Evolutionary conservation across 148 eudicot genomes (phyloP).

Genomic region (Dianthus caryophyllus): DNA sequence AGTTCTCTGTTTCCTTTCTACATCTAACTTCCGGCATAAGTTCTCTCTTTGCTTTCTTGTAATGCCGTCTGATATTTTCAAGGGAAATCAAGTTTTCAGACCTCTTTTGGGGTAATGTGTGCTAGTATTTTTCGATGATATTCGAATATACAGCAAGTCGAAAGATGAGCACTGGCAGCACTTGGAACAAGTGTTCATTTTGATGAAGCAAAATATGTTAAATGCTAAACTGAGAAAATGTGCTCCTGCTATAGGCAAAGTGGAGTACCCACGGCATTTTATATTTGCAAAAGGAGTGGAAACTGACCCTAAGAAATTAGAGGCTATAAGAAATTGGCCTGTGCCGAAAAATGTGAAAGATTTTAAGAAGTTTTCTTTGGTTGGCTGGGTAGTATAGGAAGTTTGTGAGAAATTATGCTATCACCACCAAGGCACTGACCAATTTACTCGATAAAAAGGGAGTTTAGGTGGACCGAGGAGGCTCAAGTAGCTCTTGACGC

Average conservation of each 20-base stretch:
- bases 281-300: background rate
- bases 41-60: no score
- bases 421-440: background rate
- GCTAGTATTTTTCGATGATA: background rate
- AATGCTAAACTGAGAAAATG: background rate
- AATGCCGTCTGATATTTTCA: background rate
- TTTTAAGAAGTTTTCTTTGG: background rate
- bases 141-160: background rate
- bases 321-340: background rate
- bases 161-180: background rate
- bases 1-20: no score
- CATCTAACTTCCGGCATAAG: no score
- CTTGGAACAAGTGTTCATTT: background rate
- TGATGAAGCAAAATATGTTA: background rate
- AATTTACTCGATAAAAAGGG: background rate
- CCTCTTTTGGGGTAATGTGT: background rate
- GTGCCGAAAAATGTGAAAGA: background rate
- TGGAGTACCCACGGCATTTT: background rate
- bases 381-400: background rate
- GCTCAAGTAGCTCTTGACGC: background rate
- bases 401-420: background rate
- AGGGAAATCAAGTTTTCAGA: background rate
- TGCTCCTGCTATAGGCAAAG: background rate
- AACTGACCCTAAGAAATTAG: background rate
- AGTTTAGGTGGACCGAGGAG: background rate